Conservation (phyloP, 164 flowering plant species). For the Echeveria elegans region DNA sequence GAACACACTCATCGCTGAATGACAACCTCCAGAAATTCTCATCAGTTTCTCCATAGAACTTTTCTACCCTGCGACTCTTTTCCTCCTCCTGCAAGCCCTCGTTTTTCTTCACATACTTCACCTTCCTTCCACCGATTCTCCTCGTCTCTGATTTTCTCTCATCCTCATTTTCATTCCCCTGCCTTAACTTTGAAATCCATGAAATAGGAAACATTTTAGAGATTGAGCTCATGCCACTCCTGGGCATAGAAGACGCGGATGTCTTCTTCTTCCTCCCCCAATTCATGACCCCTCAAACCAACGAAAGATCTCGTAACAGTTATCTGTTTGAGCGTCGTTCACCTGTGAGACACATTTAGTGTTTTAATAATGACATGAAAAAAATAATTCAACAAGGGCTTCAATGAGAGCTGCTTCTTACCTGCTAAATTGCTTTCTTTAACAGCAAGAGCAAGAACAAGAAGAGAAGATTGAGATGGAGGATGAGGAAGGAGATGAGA, state of each 20-base stretch:
- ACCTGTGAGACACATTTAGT: slow-evolving; percentile 11
- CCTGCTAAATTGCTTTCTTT: slow-evolving; percentile 5
- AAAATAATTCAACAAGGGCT: background rate
- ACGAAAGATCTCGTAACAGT: background rate
- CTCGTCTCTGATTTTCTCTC: slow-evolving; percentile 16
- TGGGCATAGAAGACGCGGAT: slow-evolving; percentile 18
- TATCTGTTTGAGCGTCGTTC: background rate
- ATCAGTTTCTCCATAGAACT: slow-evolving; percentile 19
- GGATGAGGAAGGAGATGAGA: background rate
- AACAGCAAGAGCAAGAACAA: background rate
- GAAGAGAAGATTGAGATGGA: background rate
- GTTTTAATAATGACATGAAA: background rate
- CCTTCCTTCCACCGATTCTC: slow-evolving; percentile 12
- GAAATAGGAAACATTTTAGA: slow-evolving; percentile 46
- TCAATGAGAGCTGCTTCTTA: slow-evolving; percentile 16
- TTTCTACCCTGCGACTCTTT: slow-evolving; percentile 16
- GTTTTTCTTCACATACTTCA: slow-evolving; percentile 11
- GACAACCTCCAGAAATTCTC: slow-evolving; percentile 45
- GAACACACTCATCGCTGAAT: slow-evolving; percentile 25
- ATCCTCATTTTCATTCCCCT: slow-evolving; percentile 17
- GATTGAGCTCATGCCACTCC: slow-evolving; percentile 24
- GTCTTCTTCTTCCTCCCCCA: slow-evolving; percentile 44
- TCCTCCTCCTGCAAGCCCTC: slow-evolving; percentile 11
- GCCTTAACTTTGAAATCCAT: slow-evolving; percentile 65
- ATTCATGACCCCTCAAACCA: slow-evolving; percentile 29